phyloP scores from a whole-genome alignment of 2,329 filamentous ascomycete species.

The Dactylellina parvicollis region DNA sequence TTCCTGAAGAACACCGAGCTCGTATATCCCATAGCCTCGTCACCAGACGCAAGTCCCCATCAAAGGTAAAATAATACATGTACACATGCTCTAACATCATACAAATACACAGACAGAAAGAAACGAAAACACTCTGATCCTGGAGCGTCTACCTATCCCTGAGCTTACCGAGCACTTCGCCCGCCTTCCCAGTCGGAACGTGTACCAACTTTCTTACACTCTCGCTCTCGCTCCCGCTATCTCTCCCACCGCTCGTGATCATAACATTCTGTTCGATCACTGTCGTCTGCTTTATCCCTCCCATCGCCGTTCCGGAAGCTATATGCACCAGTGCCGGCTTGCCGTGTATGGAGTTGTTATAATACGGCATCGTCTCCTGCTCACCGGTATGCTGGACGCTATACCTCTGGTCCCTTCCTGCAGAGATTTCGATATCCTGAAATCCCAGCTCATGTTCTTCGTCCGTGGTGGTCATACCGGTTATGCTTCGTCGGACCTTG shows the following conservation, averaged over 20 bases:
- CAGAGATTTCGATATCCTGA: slow-evolving; percentile 23
- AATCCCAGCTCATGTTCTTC: slow-evolving; percentile 37
- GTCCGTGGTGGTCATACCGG: slow-evolving; percentile 28
- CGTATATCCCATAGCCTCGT: no score
- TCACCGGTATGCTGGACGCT: slow-evolving; percentile 6
- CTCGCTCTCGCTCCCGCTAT: slow-evolving; percentile 43
- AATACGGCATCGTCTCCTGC: slow-evolving; percentile 13
- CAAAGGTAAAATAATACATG: no score
- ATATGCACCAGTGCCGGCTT: slow-evolving; percentile 25
- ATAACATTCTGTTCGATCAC: slow-evolving; percentile 49
- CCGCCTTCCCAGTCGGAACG: slow-evolving; percentile 8
- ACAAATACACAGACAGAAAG: neutral
- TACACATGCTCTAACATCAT: no score
- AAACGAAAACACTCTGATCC: neutral
- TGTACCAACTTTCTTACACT: slow-evolving; percentile 48
- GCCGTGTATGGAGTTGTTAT: slow-evolving; percentile 23
- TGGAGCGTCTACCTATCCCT: neutral
- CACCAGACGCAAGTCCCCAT: no score
- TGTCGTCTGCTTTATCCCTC: slow-evolving; percentile 45
- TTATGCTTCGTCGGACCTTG: slow-evolving; percentile 17
- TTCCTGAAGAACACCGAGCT: no score
- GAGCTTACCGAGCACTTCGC: slow-evolving; percentile 10
- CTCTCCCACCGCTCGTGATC: slow-evolving; percentile 16
- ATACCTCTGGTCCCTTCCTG: slow-evolving; percentile 3
- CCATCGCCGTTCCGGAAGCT: slow-evolving; percentile 28